Evolutionary conservation across 192 early-diverging fungal species (phyloP), one percentile per base, ranked within the genome.

Genomic region (Chytriomyces sp.): DNA sequence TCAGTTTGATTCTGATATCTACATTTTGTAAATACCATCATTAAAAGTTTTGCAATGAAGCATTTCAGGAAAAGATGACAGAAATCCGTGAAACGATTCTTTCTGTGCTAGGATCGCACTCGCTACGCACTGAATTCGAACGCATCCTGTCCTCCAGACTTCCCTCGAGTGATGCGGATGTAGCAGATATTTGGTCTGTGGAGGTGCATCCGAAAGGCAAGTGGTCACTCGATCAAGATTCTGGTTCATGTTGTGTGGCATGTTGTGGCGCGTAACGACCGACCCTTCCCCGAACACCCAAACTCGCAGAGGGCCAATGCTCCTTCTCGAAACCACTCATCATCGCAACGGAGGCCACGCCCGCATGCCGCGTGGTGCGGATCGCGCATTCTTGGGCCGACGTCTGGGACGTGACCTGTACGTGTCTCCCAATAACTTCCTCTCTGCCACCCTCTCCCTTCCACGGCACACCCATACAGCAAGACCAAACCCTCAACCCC

Each of bases 301-400:
- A 4, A 10, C 65, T 6, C 1, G 34, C 22, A 65, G 65, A 68
- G 65, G 65, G 65, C 22, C 52, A 55, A 25, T 68, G 32, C 49
- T 55, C n/a, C 2, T 68, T 68, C 54, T 55, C 52, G 30, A 68
- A 68, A 33, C 65, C 65, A 3, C 32, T 68, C 2, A 68, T 68
- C 38, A 68, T 68, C 28, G 65, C 65, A 17, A 55, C 65, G 1
- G 65, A 68, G 55, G 54, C 34, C n/a, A 55, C 65, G 10, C 12
- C 7, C 4, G 12, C n/a, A 56, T 32, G 28, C 30, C 28, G 34
- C 6, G 65, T 68, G 12, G 65, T 68, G 7, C 65, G 65, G 5
- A 25, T 68, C 28, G 65, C 65, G 8, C 65, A 68, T 55, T 68
- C 65, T n/a, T 68, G 65, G 62, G 65, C 65, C 30, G 65, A 68